Percentiles rank a stretch among this genome's conserved stretches.
These are phyloP conservation scores for Echria macrotheca DNA, from an alignment of 495 filamentous ascomycete genomes.

Conservation along the genomic window DNA sequence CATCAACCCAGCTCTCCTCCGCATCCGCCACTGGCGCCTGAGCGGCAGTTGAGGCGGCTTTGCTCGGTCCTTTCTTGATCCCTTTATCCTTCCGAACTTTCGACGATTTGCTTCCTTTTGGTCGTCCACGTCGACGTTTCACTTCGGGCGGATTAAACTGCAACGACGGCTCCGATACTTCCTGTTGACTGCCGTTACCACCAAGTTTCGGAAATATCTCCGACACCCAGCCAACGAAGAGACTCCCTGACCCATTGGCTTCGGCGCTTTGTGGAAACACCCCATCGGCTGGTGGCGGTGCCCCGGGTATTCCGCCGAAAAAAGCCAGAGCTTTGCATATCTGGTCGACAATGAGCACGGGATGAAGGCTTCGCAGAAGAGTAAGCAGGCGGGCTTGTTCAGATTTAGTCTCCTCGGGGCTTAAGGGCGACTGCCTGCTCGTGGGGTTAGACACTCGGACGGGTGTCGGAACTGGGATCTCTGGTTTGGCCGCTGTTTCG, in stretches of 20 bases:
- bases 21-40: not conserved
- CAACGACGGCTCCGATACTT: too few species aligned
- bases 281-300: slow-evolving; percentile 46
- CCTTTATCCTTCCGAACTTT: slow-evolving; percentile 47
- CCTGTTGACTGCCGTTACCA: too few species aligned
- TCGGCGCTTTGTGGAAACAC: slow-evolving; percentile 50
- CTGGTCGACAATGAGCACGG: slow-evolving; percentile 49
- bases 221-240: slow-evolving; percentile 54
- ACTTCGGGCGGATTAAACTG: too few species aligned
- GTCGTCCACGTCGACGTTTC: slow-evolving; percentile 43
- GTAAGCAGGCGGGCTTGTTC: slow-evolving; percentile 53
- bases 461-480: too few species aligned
- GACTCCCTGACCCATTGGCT: slow-evolving; percentile 47
- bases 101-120: slow-evolving; percentile 47
- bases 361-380: slow-evolving; percentile 46
- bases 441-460: not conserved
- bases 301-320: slow-evolving; percentile 53
- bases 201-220: slow-evolving; percentile 51
- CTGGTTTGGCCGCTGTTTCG: too few species aligned
- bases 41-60: not conserved
- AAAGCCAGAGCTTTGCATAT: slow-evolving; percentile 54
- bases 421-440: slow-evolving; percentile 27
- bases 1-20: slow-evolving; percentile 28
- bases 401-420: slow-evolving; percentile 44
- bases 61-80: slow-evolving; percentile 39